phyloP scores from a whole-genome alignment of 352 stramenopile species.

The Peronospora belbahrii region DNA sequence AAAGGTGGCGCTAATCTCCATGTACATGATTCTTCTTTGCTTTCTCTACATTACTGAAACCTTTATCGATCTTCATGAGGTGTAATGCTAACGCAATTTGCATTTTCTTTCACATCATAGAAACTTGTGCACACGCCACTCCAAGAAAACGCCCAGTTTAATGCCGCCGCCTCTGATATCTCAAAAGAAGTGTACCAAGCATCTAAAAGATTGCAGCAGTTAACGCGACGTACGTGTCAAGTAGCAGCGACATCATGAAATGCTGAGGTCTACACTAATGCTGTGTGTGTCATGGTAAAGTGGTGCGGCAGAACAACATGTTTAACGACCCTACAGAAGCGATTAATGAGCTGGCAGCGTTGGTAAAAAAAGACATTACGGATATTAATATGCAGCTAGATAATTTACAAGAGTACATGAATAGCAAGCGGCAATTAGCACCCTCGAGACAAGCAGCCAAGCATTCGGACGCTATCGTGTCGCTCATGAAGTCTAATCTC shows the following conservation, averaged over 20 bases:
- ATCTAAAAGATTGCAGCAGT: constrained; percentile 71
- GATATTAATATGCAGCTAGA: constrained; percentile 82
- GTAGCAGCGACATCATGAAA: neutral
- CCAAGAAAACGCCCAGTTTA: constrained; percentile 75
- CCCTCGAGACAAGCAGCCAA: constrained; percentile 63
- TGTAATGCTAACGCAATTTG: constrained; percentile 4
- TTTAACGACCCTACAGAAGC: constrained; percentile 81
- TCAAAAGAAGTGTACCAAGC: constrained; percentile 79
- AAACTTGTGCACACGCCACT: constrained; percentile 43
- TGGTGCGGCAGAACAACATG: constrained; percentile 86
- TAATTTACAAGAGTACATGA: constrained; percentile 75
- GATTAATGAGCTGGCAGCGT: constrained; percentile 74
- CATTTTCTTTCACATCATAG: constrained; percentile 3
- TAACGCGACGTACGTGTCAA: constrained; percentile 54
- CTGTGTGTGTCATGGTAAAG: constrained; percentile 20
- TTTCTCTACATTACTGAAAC: neutral
- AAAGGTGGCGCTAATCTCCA: constrained; percentile 23
- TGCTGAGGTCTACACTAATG: neutral
- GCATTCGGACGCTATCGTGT: constrained; percentile 77
- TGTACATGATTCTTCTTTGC: constrained; percentile 11
- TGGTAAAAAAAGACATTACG: constrained; percentile 85
- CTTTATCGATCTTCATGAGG: neutral
- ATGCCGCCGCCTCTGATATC: constrained; percentile 67
- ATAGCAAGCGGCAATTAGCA: constrained; percentile 50
- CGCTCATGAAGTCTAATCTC: constrained; percentile 78